Conservation (phyloP, 2,329 filamentous ascomycete species). For the Penicillium sp. region DNA sequence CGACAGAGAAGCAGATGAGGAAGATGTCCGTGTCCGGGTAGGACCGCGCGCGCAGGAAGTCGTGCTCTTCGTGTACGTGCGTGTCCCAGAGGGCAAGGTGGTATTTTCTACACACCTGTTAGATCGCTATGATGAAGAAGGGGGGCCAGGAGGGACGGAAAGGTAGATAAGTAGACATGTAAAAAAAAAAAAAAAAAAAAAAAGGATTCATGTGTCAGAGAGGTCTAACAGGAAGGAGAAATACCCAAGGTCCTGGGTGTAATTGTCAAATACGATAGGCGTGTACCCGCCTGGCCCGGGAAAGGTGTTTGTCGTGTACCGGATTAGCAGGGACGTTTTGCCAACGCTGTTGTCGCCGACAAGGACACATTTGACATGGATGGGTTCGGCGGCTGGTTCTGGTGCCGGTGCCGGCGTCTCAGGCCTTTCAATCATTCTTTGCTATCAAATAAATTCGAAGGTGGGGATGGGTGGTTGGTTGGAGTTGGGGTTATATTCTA, state of each 20-base stretch:
- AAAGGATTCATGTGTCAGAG: too few species aligned
- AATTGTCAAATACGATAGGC: not conserved
- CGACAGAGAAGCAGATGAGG: not conserved
- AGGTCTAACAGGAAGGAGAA: not conserved
- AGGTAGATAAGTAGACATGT: too few species aligned
- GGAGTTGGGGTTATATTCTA: too few species aligned
- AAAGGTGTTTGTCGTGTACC: not conserved
- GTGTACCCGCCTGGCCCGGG: not conserved
- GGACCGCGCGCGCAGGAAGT: not conserved
- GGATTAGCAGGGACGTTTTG: not conserved
- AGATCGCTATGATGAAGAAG: not conserved
- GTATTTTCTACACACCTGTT: not conserved
- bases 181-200: too few species aligned
- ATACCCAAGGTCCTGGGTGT: not conserved
- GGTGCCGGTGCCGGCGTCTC: too few species aligned
- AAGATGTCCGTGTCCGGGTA: not conserved
- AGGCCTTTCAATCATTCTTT: too few species aligned
- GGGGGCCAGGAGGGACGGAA: too few species aligned
- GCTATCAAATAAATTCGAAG: too few species aligned
- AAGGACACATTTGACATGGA: not conserved
- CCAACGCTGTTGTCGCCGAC: not conserved
- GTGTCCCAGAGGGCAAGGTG: not conserved
- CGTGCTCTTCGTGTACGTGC: not conserved
- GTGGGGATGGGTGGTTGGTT: too few species aligned
- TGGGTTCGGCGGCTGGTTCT: too few species aligned